phyloP scores from a whole-genome alignment of 768 basidiomycete genomes.

The Serendipita sp. region DNA sequence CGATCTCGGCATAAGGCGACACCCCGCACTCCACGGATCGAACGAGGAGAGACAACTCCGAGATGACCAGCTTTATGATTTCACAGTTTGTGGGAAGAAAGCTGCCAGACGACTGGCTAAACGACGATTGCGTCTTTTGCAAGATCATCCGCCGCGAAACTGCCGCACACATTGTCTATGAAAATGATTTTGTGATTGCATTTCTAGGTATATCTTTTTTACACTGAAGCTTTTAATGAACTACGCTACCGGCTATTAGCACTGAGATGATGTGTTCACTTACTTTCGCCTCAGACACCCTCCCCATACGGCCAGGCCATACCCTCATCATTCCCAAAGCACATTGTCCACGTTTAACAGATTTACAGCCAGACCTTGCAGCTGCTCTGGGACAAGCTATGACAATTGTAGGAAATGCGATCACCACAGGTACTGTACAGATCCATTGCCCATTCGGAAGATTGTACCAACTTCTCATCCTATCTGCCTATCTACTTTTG shows the following conservation, averaged over 20 bases:
- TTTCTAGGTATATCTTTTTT: conserved; percentile 34
- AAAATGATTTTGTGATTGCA: conserved; percentile 46
- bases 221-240: too few relatives aligned
- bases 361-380: conserved; percentile 44
- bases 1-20: background rate
- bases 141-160: conserved; percentile 38
- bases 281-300: conserved; percentile 35
- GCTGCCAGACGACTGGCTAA: conserved; percentile 33
- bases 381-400: conserved; percentile 43
- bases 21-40: too few relatives aligned
- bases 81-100: conserved; percentile 38
- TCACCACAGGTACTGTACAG: conserved; percentile 38
- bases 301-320: conserved; percentile 52
- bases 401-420: conserved; percentile 43
- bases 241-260: too few relatives aligned
- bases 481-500: conserved; percentile 4
- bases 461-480: background rate
- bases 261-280: too few relatives aligned
- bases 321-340: conserved; percentile 54
- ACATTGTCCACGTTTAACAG: conserved; percentile 47
- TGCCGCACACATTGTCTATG: conserved; percentile 37
- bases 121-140: conserved; percentile 44
- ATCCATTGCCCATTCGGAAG: background rate
- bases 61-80: conserved; percentile 60
- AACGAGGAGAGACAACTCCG: too few relatives aligned